Evolutionary conservation across 1,284 basidiomycete genomes (phyloP).

Genomic region (Cutaneotrichosporon dermatis): DNA sequence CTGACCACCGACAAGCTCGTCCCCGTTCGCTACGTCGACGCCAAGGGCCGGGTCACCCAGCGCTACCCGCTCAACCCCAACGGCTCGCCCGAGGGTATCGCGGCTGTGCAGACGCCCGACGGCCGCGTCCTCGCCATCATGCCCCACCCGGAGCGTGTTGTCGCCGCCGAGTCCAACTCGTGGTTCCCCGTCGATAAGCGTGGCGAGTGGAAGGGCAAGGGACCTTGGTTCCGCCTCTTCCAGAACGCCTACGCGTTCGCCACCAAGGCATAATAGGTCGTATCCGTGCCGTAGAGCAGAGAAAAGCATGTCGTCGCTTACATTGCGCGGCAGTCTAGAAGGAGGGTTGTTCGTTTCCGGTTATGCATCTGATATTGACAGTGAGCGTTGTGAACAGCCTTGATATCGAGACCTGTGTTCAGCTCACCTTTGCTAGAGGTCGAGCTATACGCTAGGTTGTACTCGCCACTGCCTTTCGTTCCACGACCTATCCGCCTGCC

Average conservation of each 20-base stretch:
- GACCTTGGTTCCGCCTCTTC: slow-evolving; percentile 95
- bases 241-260: slow-evolving; percentile 66
- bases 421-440: neutral
- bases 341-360: slow-evolving; percentile 16
- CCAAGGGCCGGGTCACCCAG: slow-evolving; percentile 61
- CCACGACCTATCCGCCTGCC: too few species aligned
- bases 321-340: neutral
- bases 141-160: slow-evolving; percentile 88
- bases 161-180: slow-evolving; percentile 72
- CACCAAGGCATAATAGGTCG: slow-evolving; percentile 10
- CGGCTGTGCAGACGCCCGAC: slow-evolving; percentile 77
- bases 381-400: too few species aligned
- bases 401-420: neutral
- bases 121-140: slow-evolving; percentile 90
- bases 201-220: slow-evolving; percentile 62
- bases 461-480: too few species aligned
- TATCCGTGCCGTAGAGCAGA: neutral
- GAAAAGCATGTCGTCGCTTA: neutral
- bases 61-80: slow-evolving; percentile 93
- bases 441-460: too few species aligned
- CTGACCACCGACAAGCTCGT: slow-evolving; percentile 58
- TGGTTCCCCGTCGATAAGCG: slow-evolving; percentile 68
- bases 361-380: slow-evolving; percentile 14
- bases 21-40: slow-evolving; percentile 73
- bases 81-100: slow-evolving; percentile 79